Conservation (phyloP, 768 basidiomycete species). For the Coprinellus aureogranulatus region DNA sequence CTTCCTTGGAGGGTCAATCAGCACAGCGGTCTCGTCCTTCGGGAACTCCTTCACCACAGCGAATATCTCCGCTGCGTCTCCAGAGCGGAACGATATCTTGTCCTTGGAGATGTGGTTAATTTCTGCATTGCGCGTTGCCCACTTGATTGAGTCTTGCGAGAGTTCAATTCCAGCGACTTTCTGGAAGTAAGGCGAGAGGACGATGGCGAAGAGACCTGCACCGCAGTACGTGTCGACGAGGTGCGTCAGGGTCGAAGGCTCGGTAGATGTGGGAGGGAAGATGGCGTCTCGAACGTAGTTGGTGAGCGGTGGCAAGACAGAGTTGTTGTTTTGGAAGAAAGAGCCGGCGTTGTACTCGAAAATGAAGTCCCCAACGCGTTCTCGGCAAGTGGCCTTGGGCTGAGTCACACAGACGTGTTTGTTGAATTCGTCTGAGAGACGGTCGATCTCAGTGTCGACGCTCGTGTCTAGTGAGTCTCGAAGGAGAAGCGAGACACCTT, state of each 20-base stretch:
- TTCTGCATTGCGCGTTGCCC: conserved; percentile 62
- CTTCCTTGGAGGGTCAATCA: conserved; percentile 92
- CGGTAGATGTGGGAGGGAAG: conserved; percentile 34
- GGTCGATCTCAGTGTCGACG: conserved; percentile 27
- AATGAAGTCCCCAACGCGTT: conserved; percentile 73
- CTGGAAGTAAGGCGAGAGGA: conserved; percentile 70
- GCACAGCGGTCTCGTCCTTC: conserved; percentile 58
- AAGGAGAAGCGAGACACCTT: conserved; percentile 85
- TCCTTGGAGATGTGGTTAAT: conserved; percentile 57
- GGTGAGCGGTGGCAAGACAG: conserved; percentile 82
- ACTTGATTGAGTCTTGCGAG: conserved; percentile 66
- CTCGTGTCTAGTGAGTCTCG: conserved; percentile 68
- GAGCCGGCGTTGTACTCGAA: conserved; percentile 87
- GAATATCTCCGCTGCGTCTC: conserved; percentile 89
- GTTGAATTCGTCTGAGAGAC: conserved; percentile 39
- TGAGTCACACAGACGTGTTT: conserved; percentile 81
- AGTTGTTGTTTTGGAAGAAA: conserved; percentile 99
- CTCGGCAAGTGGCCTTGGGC: conserved; percentile 77
- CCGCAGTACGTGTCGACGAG: conserved; percentile 96
- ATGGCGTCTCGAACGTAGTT: conserved; percentile 78
- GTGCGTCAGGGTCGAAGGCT: conserved; percentile 56
- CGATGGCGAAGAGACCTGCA: conserved; percentile 82
- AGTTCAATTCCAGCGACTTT: conserved; percentile 89
- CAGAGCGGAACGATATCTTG: conserved; percentile 69
- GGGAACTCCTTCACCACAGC: conserved; percentile 64